phyloP scores from a whole-genome alignment of 2,329 filamentous ascomycete species.

The Neophaeococcomyces mojaviensis region DNA sequence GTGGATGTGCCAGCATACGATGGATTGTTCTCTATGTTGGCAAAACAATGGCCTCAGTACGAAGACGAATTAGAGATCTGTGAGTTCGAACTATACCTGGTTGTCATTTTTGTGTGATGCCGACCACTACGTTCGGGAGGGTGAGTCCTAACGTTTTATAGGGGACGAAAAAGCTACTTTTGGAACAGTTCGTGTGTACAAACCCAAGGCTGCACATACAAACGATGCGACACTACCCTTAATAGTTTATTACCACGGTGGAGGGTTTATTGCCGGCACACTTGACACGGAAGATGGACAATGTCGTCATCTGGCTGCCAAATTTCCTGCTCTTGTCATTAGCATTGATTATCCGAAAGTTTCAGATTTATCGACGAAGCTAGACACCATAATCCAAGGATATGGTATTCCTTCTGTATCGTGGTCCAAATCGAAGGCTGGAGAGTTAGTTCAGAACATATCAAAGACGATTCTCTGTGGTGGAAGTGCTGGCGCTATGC shows the following conservation, averaged over 20 bases:
- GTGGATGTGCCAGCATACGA: conserved; percentile 17
- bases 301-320: conserved; percentile 27
- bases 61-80: conserved; percentile 15
- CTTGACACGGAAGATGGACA: conserved; percentile 30
- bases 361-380: conserved; percentile 9
- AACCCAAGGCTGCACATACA: conserved; percentile 11
- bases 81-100: conserved; percentile 7
- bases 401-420: conserved; percentile 11
- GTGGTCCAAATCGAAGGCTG: conserved; percentile 13
- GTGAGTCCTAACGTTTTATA: too few species aligned
- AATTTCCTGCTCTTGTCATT: conserved; percentile 28
- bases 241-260: conserved; percentile 31
- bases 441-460: conserved; percentile 14
- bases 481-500: conserved; percentile 18
- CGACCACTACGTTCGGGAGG: too few species aligned
- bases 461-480: conserved; percentile 16
- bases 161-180: conserved; percentile 15
- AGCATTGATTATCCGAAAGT: conserved; percentile 28
- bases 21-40: conserved; percentile 13
- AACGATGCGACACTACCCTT: conserved; percentile 24
- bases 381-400: conserved; percentile 16
- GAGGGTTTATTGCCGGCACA: conserved; percentile 29
- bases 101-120: background rate
- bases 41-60: conserved; percentile 16
- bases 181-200: conserved; percentile 20